A percentile compares a stretch with the other conserved stretches of the same genome.
Evolutionary conservation across 192 early-diverging fungal species (phyloP).

Genomic region (Coemansia javaensis): DNA sequence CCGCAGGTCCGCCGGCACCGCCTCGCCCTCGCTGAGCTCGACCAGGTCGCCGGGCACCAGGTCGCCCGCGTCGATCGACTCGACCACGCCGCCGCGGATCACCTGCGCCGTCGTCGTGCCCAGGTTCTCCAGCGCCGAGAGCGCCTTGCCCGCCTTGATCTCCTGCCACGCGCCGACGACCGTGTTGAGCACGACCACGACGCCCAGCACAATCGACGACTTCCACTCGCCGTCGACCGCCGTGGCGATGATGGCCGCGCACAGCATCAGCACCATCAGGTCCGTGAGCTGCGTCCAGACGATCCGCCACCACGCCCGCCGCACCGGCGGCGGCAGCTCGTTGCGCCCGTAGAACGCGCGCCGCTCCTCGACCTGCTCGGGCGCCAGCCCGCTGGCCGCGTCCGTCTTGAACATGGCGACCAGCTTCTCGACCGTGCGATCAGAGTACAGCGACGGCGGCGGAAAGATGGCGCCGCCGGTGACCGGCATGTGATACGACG

Average conservation of each 20-base stretch:
- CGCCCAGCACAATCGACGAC: constrained; percentile 66
- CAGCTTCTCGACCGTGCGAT: constrained; percentile 81
- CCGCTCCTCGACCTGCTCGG: constrained; percentile 54
- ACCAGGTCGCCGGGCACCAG: constrained; percentile 91
- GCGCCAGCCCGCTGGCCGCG: constrained; percentile 57
- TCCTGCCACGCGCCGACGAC: constrained; percentile 93
- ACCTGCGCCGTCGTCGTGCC: constrained; percentile 73
- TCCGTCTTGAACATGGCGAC: constrained; percentile 81
- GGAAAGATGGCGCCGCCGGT: constrained; percentile 47
- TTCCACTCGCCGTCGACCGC: constrained; percentile 83
- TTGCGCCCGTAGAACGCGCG: constrained; percentile 81
- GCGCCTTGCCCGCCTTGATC: constrained; percentile 87
- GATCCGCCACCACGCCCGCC: constrained; percentile 73
- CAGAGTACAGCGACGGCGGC: constrained; percentile 80
- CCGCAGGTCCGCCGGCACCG: constrained; percentile 80
- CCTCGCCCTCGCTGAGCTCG: constrained; percentile 76
- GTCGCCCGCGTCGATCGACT: constrained; percentile 65
- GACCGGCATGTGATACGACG: constrained; percentile 51
- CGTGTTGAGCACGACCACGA: constrained; percentile 86
- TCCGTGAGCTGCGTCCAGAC: constrained; percentile 86
- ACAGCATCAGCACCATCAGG: constrained; percentile 90
- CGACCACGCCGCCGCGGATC: constrained; percentile 72
- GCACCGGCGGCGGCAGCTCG: constrained; percentile 68
- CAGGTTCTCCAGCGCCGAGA: constrained; percentile 84
- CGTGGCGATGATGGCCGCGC: constrained; percentile 74